Evolutionary conservation across 140 eudicot genomes (phyloP), one percentile per base, ranked within the genome.

Genomic region (Bidens hawaiensis): DNA sequence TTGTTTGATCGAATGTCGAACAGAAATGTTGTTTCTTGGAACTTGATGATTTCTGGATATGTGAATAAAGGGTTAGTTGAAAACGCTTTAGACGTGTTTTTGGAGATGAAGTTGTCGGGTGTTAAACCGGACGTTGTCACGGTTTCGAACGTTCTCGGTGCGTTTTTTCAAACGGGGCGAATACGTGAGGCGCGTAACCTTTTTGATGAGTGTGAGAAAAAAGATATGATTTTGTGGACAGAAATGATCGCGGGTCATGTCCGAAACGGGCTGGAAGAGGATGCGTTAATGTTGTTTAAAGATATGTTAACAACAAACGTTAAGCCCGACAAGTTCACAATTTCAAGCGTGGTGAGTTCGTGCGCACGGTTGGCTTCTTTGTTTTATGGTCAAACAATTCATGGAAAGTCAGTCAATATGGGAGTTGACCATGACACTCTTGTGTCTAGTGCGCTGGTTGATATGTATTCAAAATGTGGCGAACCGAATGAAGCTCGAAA

Each of bases 241-340:
- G 67, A 75, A 28, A 77, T 77, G 82, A 77, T 77, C 31, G 66
- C 27, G 26, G 82, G 82, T 11, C 64, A 60, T 54, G 82, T 54
- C 46, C 78, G 72, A 62, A 77, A 61, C 7, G 66, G 75, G 45
- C 60, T 21, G 34, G 85, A 69, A 49, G 78, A 70, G 25, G 76
- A 56, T 14, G 77, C 72, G 5, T 67, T 75, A 55, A 14, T 62
- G 61, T 72, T 77, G 31, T 77, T 77, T 28, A 25, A 14, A 11
- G 48, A 77, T 9, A 77, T 77, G 82, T 57, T 77, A 38, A 60
- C 14, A 25, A 67, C 72, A 5, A 56, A 67, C 40, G 28, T 73
- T 15, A 72, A 13, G 43, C 75, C 82, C 4, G 78, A 77, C 47
- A 72, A 55, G 49, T 77, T 72, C 38, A 77, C 82, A 8, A 72